Evolutionary conservation across 441 rosid genomes (phyloP), one percentile per base, ranked within the genome.

Genomic region (Manihot esculenta): DNA sequence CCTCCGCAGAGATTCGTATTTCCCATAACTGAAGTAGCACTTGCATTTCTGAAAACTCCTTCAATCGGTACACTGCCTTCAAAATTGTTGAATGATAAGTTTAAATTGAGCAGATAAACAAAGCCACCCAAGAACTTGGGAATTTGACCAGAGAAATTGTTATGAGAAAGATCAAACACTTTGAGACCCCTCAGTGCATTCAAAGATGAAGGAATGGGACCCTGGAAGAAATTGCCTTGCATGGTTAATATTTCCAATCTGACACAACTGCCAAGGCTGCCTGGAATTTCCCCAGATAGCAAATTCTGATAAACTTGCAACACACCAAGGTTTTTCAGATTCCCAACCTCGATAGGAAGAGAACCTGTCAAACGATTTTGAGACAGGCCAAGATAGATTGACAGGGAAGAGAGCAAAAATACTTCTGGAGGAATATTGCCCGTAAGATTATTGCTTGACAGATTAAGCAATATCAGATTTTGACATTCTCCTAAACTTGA

Each of bases 341-440:
- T 71, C 11, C 73, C 71, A 10, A 70, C 61, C 18, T 73, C 78
- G 4, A 1, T 0, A 5, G 77, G 72, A 27, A 79, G n/a, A 10
- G 53, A 4, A 26, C 79, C 79, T 9, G 7, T 44, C 23, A 76
- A 66, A 7, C 15, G 10, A 63, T 75, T 79, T 6, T 12, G 17
- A 6, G 72, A 78, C 33, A 75, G 17, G 23, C 58, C 48, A 53
- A 79, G 38, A 57, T 10, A 61, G 21, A 21, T 13, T 26, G 79
- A 65, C n/a, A 79, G 45, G 69, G 80, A 75, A 23, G 77, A 61
- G 13, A 78, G 70, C 2, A 68, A 55, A 17, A 79, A 48, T 41
- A 84, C 67, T 68, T 75, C 66, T 18, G 20, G n/a, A 2, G 87
- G 83, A 56, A 84, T 70, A 62, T 7, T 58, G 21, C 85, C 87